Evolutionary conservation across 192 early-diverging fungal genomes (phyloP).

Genomic region (Geranomyces michiganensis): DNA sequence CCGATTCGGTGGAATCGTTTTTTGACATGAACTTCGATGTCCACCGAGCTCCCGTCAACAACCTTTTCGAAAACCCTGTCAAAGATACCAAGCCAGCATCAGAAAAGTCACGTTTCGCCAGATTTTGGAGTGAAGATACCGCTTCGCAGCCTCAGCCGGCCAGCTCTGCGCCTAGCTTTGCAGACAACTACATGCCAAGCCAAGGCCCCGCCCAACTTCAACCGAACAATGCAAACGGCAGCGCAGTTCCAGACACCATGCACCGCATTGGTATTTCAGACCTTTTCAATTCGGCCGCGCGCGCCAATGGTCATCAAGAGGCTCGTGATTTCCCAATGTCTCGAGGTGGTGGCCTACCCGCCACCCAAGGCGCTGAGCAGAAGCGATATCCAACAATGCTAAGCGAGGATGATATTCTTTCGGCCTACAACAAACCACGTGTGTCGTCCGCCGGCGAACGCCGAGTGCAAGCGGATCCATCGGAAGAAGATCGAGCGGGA

Average conservation of each 20-base stretch:
- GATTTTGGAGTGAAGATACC: slow-evolving; percentile 22
- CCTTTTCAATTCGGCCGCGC: slow-evolving; percentile 17
- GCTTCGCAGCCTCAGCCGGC: not conserved
- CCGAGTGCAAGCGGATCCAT: slow-evolving; percentile 2
- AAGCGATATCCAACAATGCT: slow-evolving; percentile 3
- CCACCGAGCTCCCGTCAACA: slow-evolving; percentile 7
- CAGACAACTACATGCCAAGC: too few relatives aligned
- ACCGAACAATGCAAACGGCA: too few relatives aligned
- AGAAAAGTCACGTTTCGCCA: slow-evolving; percentile 25
- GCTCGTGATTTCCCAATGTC: not conserved
- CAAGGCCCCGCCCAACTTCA: too few relatives aligned
- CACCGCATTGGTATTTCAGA: slow-evolving; percentile 23
- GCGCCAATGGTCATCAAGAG: not conserved
- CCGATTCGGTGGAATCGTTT: slow-evolving; percentile 21
- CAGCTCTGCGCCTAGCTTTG: too few relatives aligned
- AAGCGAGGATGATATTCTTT: slow-evolving; percentile 24
- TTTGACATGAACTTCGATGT: slow-evolving; percentile 35
- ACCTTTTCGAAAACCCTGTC: slow-evolving; percentile 12
- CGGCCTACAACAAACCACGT: slow-evolving; percentile 4
- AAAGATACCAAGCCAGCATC: slow-evolving; percentile 3
- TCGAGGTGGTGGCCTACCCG: not conserved
- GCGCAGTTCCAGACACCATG: slow-evolving; percentile 5
- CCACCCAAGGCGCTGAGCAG: not conserved
- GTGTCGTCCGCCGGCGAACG: not conserved
- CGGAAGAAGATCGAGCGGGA: slow-evolving; percentile 28